A percentile compares a stretch with the other conserved stretches of the same genome.
Conservation (phyloP, 306 rosid genomes). For the Cicer pinnatifidum region DNA sequence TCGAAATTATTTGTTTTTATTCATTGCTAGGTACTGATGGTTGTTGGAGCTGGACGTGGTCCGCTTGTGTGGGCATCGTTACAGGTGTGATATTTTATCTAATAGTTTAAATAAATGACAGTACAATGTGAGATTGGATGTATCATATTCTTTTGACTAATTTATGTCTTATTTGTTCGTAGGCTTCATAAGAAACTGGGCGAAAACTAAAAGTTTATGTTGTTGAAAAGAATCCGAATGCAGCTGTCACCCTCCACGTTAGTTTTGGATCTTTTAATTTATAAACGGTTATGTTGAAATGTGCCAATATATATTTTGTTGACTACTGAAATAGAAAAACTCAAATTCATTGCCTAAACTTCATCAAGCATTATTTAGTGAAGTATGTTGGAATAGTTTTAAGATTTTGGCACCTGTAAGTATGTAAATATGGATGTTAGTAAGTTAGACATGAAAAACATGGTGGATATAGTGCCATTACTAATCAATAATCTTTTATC, state of each 20-base stretch:
- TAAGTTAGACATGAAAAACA: background rate
- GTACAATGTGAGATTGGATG: too few relatives aligned
- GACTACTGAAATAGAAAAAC: background rate
- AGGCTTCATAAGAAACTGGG: slow-evolving; percentile 97
- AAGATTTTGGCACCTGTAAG: background rate
- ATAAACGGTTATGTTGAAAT: slow-evolving; percentile 1
- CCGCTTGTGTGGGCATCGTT: too few relatives aligned
- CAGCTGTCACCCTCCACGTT: slow-evolving; percentile 89
- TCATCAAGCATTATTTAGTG: background rate
- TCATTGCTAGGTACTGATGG: too few relatives aligned
- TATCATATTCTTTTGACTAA: too few relatives aligned
- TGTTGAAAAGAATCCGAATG: slow-evolving; percentile 97
- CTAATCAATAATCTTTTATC: too few relatives aligned
- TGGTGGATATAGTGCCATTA: background rate
- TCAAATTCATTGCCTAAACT: slow-evolving; percentile 13
- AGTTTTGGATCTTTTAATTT: slow-evolving; percentile 43
- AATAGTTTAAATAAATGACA: too few relatives aligned
- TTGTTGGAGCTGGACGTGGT: too few relatives aligned
- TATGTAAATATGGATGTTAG: background rate
- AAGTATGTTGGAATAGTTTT: background rate
- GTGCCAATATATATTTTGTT: slow-evolving; percentile 10
- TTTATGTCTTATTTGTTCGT: slow-evolving; percentile 38
- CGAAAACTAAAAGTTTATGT: slow-evolving; percentile 81
- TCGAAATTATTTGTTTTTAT: too few relatives aligned
- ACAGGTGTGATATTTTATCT: too few relatives aligned